Conservation (phyloP, 2,329 filamentous ascomycete species). For the Neonectria faginata region DNA sequence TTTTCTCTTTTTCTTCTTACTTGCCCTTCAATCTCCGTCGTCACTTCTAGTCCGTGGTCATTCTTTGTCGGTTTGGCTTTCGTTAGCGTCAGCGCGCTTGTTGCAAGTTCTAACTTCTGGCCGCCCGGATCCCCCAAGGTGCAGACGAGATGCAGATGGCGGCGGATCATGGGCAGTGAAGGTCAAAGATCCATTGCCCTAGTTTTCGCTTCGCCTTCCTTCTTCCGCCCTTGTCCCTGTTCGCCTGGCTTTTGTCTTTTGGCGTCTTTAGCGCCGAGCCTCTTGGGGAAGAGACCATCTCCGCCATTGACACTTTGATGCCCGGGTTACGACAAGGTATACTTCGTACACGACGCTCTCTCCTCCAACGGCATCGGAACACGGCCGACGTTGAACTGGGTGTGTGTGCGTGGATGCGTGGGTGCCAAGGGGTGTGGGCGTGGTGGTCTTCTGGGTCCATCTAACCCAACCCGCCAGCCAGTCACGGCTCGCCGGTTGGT, state of each 20-base stretch:
- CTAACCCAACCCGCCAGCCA: conserved; percentile 37
- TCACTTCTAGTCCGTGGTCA: conserved; percentile 15
- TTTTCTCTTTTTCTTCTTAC: conserved; percentile 16
- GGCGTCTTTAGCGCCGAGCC: conserved; percentile 12
- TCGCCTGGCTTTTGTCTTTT: conserved; percentile 20
- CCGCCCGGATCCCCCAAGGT: conserved; percentile 32
- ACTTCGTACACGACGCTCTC: conserved; percentile 25
- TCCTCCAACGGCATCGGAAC: conserved; percentile 40
- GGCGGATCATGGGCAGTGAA: conserved; percentile 35
- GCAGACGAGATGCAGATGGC: conserved; percentile 36
- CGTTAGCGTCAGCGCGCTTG: conserved; percentile 49
- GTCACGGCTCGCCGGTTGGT: conserved; percentile 37
- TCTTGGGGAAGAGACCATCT: conserved; percentile 18
- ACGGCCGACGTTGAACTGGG: conserved; percentile 41
- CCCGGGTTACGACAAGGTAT: conserved; percentile 31
- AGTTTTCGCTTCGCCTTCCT: conserved; percentile 28
- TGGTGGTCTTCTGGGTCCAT: conserved; percentile 45
- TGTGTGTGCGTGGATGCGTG: conserved; percentile 25
- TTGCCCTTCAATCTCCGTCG: conserved; percentile 1
- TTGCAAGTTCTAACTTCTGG: conserved; percentile 36
- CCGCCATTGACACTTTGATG: conserved; percentile 38
- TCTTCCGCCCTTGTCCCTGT: conserved; percentile 24
- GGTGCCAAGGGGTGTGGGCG: conserved; percentile 30
- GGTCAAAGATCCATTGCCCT: conserved; percentile 31
- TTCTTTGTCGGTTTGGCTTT: conserved; percentile 39